Conservation (phyloP, 1,284 basidiomycete species). For the Ceratobasidium sp. region DNA sequence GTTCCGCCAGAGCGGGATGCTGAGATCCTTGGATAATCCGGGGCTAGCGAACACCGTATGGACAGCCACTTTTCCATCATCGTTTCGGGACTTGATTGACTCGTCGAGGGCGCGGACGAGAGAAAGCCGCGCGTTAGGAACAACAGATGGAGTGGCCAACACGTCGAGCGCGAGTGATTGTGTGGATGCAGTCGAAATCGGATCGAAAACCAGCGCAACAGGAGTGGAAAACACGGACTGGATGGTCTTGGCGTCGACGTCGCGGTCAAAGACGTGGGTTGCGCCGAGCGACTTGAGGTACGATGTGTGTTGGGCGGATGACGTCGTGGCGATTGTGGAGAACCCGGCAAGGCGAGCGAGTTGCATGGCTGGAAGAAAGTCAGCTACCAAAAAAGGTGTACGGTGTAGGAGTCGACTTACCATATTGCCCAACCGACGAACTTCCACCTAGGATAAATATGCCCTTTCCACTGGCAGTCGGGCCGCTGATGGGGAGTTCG, state of each 20-base stretch:
- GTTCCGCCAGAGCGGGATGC: slow-evolving; percentile 9
- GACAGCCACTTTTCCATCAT: slow-evolving; percentile 4
- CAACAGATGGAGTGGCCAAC: slow-evolving; percentile 38
- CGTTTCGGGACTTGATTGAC: slow-evolving; percentile 11
- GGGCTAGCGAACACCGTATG: slow-evolving; percentile 7
- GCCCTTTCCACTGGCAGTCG: neutral
- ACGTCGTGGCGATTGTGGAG: slow-evolving; percentile 50
- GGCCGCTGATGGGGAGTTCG: neutral
- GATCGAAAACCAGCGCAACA: slow-evolving; percentile 52
- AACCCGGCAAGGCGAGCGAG: slow-evolving; percentile 43
- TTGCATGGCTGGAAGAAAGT: slow-evolving; percentile 41
- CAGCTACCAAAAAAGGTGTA: slow-evolving; percentile 27
- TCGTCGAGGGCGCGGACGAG: neutral
- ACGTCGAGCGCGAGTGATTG: slow-evolving; percentile 47
- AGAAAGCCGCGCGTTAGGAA: slow-evolving; percentile 8
- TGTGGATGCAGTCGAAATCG: slow-evolving; percentile 48
- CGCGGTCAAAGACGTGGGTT: slow-evolving; percentile 59
- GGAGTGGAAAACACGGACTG: slow-evolving; percentile 45
- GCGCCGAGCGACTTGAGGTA: slow-evolving; percentile 61
- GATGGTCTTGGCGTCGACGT: slow-evolving; percentile 46
- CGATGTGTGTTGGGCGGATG: slow-evolving; percentile 55
- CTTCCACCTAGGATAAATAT: neutral
- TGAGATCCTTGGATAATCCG: neutral
- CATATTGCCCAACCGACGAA: slow-evolving; percentile 34
- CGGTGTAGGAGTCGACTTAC: slow-evolving; percentile 12